Base-by-base conservation (phyloP, 495 filamentous ascomycete genomes). In the Umbilicaria muhlenbergii region DNA sequence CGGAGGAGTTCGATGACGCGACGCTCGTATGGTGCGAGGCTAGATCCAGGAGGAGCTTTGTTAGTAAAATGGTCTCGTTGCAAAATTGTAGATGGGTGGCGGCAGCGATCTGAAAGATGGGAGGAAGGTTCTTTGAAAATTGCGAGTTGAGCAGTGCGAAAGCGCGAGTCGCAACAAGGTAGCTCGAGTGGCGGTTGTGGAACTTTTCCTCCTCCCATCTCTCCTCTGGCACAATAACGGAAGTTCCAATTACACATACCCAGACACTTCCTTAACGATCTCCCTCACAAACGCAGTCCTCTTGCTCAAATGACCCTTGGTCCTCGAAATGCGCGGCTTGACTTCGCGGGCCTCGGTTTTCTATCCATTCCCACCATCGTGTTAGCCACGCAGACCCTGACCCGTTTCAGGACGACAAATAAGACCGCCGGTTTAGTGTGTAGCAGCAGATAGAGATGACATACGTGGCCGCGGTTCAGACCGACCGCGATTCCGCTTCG, bases 1-100 rank as follows among this genome's bases (percentile, higher is more conserved):
- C 91, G 85, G 64, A 98, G 79, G 53, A 98, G 74, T 78, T 98
- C 91, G 65, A 96, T 92, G 61, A 98, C 83, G 57, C 91, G 87
- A 63, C 88, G 86, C 75, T 98, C 91, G 62, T 95, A 95, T 56
- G 87, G 88, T 53, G 88, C 87, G 58, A 94, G 83, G 65, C 86
- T 82, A 56, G 50, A 5, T 5, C 3, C 24, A 28, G 0, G 24
- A 28, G 24, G 24, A 28, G 5, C 4, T 28, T 28, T 28, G 24
- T 28, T 28, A 28, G 24, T 6, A 8, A 28, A 7, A 28, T 28
- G 24, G 5, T 28, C 6, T 28, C 24, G 8, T 21, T 21, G 4
- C 24, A 1, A 10, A 7, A 28, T 28, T 28, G 2, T 1, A 28
- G 24, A 28, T 28, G 6, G 8, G 8, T 8, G 5, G 24, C 24